Conservation (phyloP, 768 basidiomycete species). For the Tephrocybe sp. region DNA sequence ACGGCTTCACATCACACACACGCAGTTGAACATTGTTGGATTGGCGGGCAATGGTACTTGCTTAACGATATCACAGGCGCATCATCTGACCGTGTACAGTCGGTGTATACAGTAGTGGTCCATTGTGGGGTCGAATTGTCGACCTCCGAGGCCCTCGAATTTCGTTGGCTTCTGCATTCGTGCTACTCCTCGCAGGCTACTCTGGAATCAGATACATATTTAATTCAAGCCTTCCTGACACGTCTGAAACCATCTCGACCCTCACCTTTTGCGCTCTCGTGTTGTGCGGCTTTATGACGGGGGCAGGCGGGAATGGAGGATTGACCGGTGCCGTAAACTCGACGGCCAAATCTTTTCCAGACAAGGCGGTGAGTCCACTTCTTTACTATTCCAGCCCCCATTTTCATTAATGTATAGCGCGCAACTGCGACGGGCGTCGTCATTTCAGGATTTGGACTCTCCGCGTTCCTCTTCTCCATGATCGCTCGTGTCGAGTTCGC, state of each 20-base stretch:
- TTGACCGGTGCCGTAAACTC: constrained; percentile 72
- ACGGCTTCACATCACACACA: constrained; percentile 75
- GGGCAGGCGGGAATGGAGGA: constrained; percentile 75
- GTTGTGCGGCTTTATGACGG: constrained; percentile 69
- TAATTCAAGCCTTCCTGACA: constrained; percentile 46
- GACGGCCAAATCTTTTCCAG: constrained; percentile 82
- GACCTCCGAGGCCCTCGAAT: constrained; percentile 74
- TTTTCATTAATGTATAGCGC: constrained; percentile 42
- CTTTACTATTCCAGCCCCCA: neutral
- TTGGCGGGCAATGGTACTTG: constrained; percentile 73
- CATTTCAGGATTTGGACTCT: constrained; percentile 86
- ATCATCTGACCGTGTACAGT: constrained; percentile 37
- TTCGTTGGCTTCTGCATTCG: constrained; percentile 57
- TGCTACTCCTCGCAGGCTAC: constrained; percentile 71
- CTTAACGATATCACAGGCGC: neutral
- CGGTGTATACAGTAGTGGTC: constrained; percentile 76
- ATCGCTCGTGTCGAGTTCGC: constrained; percentile 72
- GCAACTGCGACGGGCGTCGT: constrained; percentile 78
- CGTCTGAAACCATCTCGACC: constrained; percentile 35
- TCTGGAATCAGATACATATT: constrained; percentile 70
- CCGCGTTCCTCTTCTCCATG: constrained; percentile 86
- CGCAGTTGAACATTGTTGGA: constrained; percentile 79
- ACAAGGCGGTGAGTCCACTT: constrained; percentile 51
- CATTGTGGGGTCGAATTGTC: constrained; percentile 77
- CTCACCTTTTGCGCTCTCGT: constrained; percentile 53